Conservation (phyloP, 2,329 filamentous ascomycete genomes). For the Paraconiothyrium brasiliense region DNA sequence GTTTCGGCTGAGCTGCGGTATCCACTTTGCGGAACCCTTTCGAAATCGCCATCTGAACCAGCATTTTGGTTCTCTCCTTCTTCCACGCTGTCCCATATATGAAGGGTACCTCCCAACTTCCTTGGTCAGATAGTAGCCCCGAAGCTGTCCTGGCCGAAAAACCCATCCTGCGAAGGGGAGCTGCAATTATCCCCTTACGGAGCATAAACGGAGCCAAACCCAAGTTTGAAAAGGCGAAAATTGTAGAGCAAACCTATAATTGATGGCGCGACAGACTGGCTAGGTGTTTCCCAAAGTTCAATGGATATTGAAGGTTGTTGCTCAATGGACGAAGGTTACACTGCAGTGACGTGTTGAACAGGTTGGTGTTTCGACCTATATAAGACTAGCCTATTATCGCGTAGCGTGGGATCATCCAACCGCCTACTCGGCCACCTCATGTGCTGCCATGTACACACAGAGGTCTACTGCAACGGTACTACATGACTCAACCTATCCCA, state of each 20-base stretch:
- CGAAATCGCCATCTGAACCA: conserved; percentile 74
- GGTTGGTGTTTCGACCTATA: not conserved
- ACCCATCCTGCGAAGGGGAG: conserved; percentile 20
- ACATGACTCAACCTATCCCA: not conserved
- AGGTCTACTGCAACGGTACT: not conserved
- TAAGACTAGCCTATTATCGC: not conserved
- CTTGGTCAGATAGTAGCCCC: conserved; percentile 19
- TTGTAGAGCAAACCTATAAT: too few relatives aligned
- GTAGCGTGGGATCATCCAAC: not conserved
- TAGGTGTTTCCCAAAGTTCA: too few relatives aligned
- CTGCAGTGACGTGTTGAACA: not conserved
- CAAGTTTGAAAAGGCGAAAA: too few relatives aligned
- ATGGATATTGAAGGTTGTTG: conserved; percentile 5
- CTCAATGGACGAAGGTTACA: too few relatives aligned
- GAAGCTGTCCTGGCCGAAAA: conserved; percentile 24
- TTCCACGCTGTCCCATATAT: conserved; percentile 92
- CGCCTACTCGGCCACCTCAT: not conserved
- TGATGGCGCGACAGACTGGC: too few relatives aligned
- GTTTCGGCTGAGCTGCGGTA: conserved; percentile 79
- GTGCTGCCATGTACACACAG: not conserved
- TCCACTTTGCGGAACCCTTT: conserved; percentile 78
- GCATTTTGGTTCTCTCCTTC: conserved; percentile 69
- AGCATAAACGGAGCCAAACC: too few relatives aligned
- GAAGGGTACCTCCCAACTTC: conserved; percentile 46
- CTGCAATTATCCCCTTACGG: too few relatives aligned